Evolutionary conservation across 148 eudicot genomes (phyloP).

Genomic region (Limonium bicolor): DNA sequence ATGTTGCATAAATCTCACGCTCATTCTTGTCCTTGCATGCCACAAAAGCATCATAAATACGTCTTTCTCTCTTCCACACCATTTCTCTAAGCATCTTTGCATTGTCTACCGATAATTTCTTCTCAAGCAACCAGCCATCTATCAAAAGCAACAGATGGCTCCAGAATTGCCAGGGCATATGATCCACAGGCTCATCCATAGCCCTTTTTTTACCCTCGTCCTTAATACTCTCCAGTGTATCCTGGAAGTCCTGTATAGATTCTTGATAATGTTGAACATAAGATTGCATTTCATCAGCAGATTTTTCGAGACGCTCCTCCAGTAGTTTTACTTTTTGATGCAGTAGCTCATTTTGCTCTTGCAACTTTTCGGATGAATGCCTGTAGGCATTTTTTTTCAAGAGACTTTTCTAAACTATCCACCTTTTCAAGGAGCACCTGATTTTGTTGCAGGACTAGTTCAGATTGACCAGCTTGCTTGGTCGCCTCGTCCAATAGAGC

Average conservation of each 20-base stretch:
- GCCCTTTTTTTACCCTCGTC: slow-evolving; percentile 51
- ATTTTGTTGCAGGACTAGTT: slow-evolving; percentile 56
- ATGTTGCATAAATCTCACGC: slow-evolving; percentile 32
- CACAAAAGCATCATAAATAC: slow-evolving; percentile 52
- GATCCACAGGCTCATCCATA: slow-evolving; percentile 40
- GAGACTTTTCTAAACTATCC: slow-evolving; percentile 66
- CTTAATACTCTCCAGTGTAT: slow-evolving; percentile 45
- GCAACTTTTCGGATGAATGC: slow-evolving; percentile 63
- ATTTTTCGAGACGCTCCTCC: slow-evolving; percentile 73
- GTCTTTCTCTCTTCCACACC: slow-evolving; percentile 74
- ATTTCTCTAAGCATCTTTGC: slow-evolving; percentile 61
- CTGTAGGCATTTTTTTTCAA: slow-evolving; percentile 43
- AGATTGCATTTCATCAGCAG: slow-evolving; percentile 75
- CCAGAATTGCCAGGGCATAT: slow-evolving; percentile 87
- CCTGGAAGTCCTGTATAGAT: slow-evolving; percentile 79
- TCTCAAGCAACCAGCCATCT: slow-evolving; percentile 92
- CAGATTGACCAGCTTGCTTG: slow-evolving; percentile 83
- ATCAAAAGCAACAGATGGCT: slow-evolving; percentile 69
- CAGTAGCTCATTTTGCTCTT: slow-evolving; percentile 58
- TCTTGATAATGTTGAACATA: slow-evolving; percentile 77
- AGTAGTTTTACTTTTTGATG: slow-evolving; percentile 65
- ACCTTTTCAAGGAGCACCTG: slow-evolving; percentile 77
- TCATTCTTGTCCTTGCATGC: slow-evolving; percentile 52
- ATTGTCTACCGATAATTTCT: slow-evolving; percentile 40
- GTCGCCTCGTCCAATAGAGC: slow-evolving; percentile 57